Evolutionary conservation across 257 asterid species (phyloP).

Genomic region (Solanum chmielewskii): DNA sequence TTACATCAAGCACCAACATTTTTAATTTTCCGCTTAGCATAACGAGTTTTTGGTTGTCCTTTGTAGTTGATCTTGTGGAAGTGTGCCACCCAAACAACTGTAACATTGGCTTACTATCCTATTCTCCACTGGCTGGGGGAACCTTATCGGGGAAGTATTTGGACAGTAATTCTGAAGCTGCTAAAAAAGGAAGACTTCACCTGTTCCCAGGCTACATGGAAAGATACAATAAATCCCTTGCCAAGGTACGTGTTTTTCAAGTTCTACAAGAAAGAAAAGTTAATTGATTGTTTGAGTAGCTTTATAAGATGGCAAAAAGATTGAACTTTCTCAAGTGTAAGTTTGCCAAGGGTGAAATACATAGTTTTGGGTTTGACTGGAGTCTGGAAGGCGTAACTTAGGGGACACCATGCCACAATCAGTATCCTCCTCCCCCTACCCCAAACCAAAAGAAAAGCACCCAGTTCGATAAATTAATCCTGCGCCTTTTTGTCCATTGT

Average conservation of each 20-base stretch:
- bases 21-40: not conserved
- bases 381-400: not conserved
- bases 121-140: constrained; percentile 89
- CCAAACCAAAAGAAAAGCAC: not conserved
- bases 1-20: not conserved
- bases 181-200: constrained; percentile 64
- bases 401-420: not conserved
- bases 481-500: not conserved
- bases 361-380: not conserved
- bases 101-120: constrained; percentile 84
- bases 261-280: not conserved
- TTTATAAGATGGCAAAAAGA: not conserved
- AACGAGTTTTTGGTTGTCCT: constrained; percentile 1
- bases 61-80: constrained; percentile 82
- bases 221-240: constrained; percentile 62
- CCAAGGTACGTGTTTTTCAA: constrained; percentile 38
- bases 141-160: constrained; percentile 74
- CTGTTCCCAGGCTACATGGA: constrained; percentile 90
- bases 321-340: not conserved
- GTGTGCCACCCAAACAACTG: constrained; percentile 85
- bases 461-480: not conserved
- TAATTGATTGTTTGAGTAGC: not conserved
- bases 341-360: not conserved
- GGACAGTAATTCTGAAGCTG: constrained; percentile 58
- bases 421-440: not conserved